These are phyloP conservation scores for Aspergillus nanangensis DNA, from an alignment of 495 filamentous ascomycete species.

Conservation along the genomic window DNA sequence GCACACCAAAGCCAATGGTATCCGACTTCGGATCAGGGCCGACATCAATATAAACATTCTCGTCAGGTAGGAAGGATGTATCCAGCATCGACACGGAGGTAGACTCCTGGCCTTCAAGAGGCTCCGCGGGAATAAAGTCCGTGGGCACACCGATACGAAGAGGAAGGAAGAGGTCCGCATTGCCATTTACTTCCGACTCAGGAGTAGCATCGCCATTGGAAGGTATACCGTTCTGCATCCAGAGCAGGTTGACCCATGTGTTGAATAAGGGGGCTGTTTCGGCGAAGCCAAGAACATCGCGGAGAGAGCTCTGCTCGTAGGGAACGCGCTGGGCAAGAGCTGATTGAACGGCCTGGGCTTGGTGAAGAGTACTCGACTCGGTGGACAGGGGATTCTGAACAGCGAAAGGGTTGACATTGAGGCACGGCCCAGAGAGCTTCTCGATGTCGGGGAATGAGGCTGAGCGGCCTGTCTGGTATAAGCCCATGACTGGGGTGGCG, in stretches of 20 bases:
- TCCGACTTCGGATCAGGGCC: conserved; percentile 17
- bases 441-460: conserved; percentile 18
- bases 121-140: conserved; percentile 17
- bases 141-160: conserved; percentile 20
- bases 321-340: conserved; percentile 23
- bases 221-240: conserved; percentile 17
- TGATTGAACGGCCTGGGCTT: conserved; percentile 16
- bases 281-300: conserved; percentile 18
- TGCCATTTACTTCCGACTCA: background rate
- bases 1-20: conserved; percentile 23
- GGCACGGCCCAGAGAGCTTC: conserved; percentile 19
- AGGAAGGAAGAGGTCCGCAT: conserved; percentile 13
- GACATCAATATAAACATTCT: conserved; percentile 30
- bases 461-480: conserved; percentile 32
- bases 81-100: conserved; percentile 21
- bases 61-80: conserved; percentile 17
- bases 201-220: conserved; percentile 4
- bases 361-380: background rate
- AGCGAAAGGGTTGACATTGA: conserved; percentile 27
- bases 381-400: conserved; percentile 5
- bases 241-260: conserved; percentile 32
- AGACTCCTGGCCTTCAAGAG: background rate
- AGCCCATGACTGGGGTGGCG: conserved; percentile 21
- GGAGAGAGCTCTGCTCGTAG: conserved; percentile 28
- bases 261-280: conserved; percentile 22